Conservation (phyloP, 148 eudicot genomes). For the Beta vulgaris region DNA sequence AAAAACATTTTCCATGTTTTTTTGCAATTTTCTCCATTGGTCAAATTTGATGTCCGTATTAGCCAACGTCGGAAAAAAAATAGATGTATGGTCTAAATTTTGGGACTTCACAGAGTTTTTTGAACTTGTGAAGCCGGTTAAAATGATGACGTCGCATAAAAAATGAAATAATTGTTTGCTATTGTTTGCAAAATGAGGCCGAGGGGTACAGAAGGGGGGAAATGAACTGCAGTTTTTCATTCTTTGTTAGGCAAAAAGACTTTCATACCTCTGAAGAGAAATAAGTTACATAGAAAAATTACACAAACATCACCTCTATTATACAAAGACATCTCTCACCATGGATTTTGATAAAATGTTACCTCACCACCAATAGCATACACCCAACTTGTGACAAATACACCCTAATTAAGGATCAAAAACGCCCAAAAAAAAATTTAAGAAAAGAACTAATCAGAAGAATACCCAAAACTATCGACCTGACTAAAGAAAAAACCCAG, state of each 20-base stretch:
- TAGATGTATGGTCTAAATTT: no score
- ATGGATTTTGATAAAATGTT: slow-evolving; percentile 25
- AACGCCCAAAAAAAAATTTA: not conserved
- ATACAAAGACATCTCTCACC: slow-evolving; percentile 37
- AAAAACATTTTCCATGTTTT: no score
- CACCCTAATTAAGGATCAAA: slow-evolving; percentile 31
- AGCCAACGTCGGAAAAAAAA: no score
- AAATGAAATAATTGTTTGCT: no score
- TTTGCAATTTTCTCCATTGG: no score
- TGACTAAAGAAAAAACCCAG: slow-evolving; percentile 28
- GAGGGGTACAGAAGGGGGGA: no score
- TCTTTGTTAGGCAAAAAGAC: not conserved
- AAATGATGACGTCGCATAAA: no score
- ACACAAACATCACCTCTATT: slow-evolving; percentile 33
- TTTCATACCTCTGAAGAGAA: not conserved
- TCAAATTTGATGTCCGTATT: no score
- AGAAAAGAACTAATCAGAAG: slow-evolving; percentile 28
- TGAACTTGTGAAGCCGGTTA: no score
- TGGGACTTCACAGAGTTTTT: not conserved
- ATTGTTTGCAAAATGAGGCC: no score
- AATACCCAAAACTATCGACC: slow-evolving; percentile 36
- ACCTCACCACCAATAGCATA: slow-evolving; percentile 27
- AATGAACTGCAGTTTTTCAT: not conserved
- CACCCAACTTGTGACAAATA: slow-evolving; percentile 29
- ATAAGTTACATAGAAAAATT: slow-evolving; percentile 19